These are phyloP conservation scores for Trichoderma polysporum DNA, from an alignment of 2,329 filamentous ascomycete genomes.

Conservation along the genomic window DNA sequence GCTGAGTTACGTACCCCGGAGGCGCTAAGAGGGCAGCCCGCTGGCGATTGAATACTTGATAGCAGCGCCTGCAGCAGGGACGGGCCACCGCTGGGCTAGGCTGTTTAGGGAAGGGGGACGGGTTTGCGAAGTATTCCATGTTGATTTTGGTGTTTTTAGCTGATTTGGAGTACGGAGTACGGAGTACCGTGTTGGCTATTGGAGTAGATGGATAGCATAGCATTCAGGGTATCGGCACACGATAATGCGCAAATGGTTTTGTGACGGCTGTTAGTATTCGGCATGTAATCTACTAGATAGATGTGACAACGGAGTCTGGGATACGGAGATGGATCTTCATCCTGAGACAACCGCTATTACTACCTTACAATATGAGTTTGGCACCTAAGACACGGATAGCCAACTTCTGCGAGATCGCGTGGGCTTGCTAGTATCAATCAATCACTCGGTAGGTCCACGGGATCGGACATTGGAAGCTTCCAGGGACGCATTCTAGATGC, in stretches of 20 bases:
- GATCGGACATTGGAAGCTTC: slow-evolving; percentile 6
- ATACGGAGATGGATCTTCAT: too few relatives aligned
- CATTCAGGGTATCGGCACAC: too few relatives aligned
- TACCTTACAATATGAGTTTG: not conserved
- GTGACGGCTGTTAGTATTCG: too few relatives aligned
- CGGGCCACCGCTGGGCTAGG: slow-evolving; percentile 9
- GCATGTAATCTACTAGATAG: too few relatives aligned
- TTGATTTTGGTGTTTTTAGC: not conserved
- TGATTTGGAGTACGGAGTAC: too few relatives aligned
- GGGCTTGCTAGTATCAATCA: not conserved
- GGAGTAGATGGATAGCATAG: too few relatives aligned
- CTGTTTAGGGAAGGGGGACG: not conserved
- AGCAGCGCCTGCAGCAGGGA: too few relatives aligned
- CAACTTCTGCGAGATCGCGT: not conserved
- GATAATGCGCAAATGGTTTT: too few relatives aligned
- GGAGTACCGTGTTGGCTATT: too few relatives aligned
- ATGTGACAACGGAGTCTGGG: too few relatives aligned
- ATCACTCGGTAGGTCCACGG: not conserved
- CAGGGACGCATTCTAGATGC: slow-evolving; percentile 5
- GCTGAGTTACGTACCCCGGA: slow-evolving; percentile 12
- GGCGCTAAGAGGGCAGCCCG: not conserved
- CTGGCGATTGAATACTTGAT: not conserved
- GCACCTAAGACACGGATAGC: not conserved
- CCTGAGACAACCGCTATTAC: not conserved
- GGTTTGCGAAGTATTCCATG: not conserved